Evolutionary conservation across 495 filamentous ascomycete species (phyloP).

Genomic region (Bacidia rubella): DNA sequence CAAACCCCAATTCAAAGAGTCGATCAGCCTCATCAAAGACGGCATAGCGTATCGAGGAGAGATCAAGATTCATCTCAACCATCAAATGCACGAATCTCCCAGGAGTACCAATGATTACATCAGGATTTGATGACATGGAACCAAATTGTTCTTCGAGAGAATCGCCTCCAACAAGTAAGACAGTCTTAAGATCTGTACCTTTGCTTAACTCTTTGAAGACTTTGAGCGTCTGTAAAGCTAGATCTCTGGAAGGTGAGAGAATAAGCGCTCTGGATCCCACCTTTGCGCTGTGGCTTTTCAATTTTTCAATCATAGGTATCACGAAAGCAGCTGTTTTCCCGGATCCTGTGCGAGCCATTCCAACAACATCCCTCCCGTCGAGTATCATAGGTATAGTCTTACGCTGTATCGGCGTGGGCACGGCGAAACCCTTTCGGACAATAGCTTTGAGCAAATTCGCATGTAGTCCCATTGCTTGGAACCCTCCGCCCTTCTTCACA

Average conservation of each 20-base stretch:
- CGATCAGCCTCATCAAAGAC: conserved; percentile 97
- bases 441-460: conserved; percentile 75
- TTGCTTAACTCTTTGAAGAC: conserved; percentile 87
- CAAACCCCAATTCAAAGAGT: conserved; percentile 97
- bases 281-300: conserved; percentile 76
- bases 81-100: conserved; percentile 91
- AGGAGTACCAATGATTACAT: conserved; percentile 92
- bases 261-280: conserved; percentile 77
- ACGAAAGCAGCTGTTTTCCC: conserved; percentile 97
- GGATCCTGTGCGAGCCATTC: conserved; percentile 93
- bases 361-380: conserved; percentile 83
- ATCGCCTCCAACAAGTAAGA: conserved; percentile 88
- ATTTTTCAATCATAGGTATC: conserved; percentile 90
- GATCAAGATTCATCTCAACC: conserved; percentile 84
- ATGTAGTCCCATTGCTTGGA: conserved; percentile 92
- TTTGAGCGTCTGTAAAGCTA: conserved; percentile 89
- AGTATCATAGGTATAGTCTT: conserved; percentile 88
- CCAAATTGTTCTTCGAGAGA: conserved; percentile 91
- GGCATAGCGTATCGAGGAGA: conserved; percentile 75
- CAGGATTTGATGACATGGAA: conserved; percentile 84
- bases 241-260: conserved; percentile 79
- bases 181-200: conserved; percentile 78
- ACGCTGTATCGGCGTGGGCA: conserved; percentile 93
- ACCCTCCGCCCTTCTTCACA: conserved; percentile 88
- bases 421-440: conserved; percentile 79